phyloP scores from a whole-genome alignment of 106 monocot genomes.

The Triglochin maritima region DNA sequence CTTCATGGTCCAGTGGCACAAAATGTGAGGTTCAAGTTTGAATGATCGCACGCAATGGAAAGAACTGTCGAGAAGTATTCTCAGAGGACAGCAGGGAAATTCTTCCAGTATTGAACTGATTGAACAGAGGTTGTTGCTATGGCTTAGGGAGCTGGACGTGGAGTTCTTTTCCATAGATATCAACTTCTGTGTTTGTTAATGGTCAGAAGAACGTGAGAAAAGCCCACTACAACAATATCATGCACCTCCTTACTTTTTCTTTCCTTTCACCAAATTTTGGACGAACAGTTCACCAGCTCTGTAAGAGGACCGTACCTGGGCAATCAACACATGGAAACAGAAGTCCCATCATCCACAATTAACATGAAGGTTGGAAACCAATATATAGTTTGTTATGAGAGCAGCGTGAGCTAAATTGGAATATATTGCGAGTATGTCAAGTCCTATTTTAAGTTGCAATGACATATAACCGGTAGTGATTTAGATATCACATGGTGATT shows the following conservation, averaged over 20 bases:
- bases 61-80: too few relatives aligned
- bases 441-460: background rate
- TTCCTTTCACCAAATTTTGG: conserved; percentile 58
- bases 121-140: too few relatives aligned
- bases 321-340: background rate
- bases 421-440: background rate
- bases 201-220: too few relatives aligned
- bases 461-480: background rate
- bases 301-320: conserved; percentile 80
- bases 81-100: too few relatives aligned
- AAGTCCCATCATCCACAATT: background rate
- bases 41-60: too few relatives aligned
- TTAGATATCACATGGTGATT: background rate
- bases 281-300: conserved; percentile 80
- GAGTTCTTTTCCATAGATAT: too few relatives aligned
- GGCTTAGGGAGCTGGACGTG: too few relatives aligned
- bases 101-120: too few relatives aligned
- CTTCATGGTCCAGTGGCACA: too few relatives aligned
- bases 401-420: background rate
- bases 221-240: background rate
- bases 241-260: conserved; percentile 3
- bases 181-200: too few relatives aligned
- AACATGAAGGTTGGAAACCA: background rate
- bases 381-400: background rate
- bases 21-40: too few relatives aligned